A percentile compares a stretch with the other conserved stretches of the same genome.
Conservation (phyloP, 108 stramenopile species). For the Asterionellopsis glacialis region DNA sequence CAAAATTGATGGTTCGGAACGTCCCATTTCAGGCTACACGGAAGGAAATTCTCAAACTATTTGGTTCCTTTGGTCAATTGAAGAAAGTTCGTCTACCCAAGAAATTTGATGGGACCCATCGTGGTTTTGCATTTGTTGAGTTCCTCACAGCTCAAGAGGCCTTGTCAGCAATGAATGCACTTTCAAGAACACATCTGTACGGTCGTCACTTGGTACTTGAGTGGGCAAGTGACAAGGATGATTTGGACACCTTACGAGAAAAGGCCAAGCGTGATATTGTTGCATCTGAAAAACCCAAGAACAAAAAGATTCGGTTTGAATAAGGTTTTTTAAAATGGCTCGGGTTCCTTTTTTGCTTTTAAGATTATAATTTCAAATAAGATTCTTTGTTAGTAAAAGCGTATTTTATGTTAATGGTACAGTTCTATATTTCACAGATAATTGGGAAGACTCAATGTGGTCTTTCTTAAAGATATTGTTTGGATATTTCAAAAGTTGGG, state of each 20-base stretch:
- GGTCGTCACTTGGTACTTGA: slow-evolving; percentile 98
- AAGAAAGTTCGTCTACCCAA: slow-evolving; percentile 95
- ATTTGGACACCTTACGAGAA: slow-evolving; percentile 53
- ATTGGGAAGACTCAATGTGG: too few species aligned
- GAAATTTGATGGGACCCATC: slow-evolving; percentile 93
- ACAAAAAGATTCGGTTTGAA: slow-evolving; percentile 38
- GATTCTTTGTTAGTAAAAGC: too few species aligned
- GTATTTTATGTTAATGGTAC: too few species aligned
- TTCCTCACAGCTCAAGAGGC: slow-evolving; percentile 94
- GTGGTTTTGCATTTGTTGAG: slow-evolving; percentile 98
- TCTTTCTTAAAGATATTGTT: too few species aligned
- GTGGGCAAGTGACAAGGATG: slow-evolving; percentile 84
- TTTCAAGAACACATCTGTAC: slow-evolving; percentile 94
- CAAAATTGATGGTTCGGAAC: slow-evolving; percentile 95
- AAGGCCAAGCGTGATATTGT: slow-evolving; percentile 72
- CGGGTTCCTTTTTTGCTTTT: too few species aligned
- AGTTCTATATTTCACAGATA: too few species aligned
- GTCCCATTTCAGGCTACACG: slow-evolving; percentile 96
- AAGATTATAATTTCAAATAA: too few species aligned
- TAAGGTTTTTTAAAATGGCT: too few species aligned
- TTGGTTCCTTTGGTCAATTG: slow-evolving; percentile 90
- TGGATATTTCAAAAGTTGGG: too few species aligned
- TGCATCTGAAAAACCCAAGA: slow-evolving; percentile 25
- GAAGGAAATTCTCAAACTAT: slow-evolving; percentile 87
- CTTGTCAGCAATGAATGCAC: slow-evolving; percentile 69